phyloP scores from a whole-genome alignment of 176 grass and related monocot species.

The Leersia perrieri region DNA sequence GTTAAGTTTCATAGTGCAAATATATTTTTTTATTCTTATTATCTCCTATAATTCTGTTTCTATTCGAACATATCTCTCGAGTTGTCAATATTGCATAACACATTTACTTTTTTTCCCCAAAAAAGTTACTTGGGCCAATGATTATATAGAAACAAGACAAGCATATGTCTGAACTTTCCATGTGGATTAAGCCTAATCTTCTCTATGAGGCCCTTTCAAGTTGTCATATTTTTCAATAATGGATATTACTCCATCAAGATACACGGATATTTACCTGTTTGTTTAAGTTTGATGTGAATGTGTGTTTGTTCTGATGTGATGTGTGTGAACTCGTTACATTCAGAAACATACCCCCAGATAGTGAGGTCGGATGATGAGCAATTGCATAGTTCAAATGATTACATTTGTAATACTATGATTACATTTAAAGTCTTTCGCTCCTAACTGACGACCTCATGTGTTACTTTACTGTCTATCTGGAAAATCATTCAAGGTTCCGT shows the following conservation, averaged over 20 bases:
- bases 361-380: slow-evolving; percentile 20
- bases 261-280: neutral
- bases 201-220: slow-evolving; percentile 8
- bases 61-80: too few species aligned
- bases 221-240: neutral
- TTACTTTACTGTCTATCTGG: neutral
- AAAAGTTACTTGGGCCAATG: neutral
- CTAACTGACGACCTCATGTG: slow-evolving; percentile 24
- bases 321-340: neutral
- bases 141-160: slow-evolving; percentile 14
- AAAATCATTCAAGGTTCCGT: neutral
- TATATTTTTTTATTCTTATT: neutral
- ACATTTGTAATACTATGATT: slow-evolving; percentile 14
- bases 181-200: neutral
- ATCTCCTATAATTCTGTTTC: too few species aligned
- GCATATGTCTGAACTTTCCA: neutral
- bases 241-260: too few species aligned
- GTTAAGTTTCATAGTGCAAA: neutral
- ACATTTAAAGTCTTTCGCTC: slow-evolving; percentile 29
- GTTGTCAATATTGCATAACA: too few species aligned
- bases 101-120: neutral
- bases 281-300: neutral
- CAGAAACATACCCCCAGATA: neutral
- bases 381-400: slow-evolving; percentile 38
- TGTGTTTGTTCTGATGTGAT: neutral